phyloP scores from a whole-genome alignment of 495 filamentous ascomycete genomes.

The Saxispiralis lemnorum region DNA sequence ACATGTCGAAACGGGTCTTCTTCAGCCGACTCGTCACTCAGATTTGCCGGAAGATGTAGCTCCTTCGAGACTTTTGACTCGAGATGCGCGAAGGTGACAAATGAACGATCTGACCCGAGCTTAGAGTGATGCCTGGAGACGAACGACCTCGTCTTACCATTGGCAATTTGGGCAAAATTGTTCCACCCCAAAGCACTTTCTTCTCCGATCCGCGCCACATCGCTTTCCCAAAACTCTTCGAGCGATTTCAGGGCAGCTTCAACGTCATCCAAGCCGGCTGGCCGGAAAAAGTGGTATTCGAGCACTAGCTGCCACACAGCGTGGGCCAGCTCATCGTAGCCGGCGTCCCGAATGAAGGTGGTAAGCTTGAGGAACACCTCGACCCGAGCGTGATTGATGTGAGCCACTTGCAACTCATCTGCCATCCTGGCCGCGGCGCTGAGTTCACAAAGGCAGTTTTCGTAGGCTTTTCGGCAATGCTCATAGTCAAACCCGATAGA shows the following conservation, averaged over 20 bases:
- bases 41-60: slow-evolving; percentile 28
- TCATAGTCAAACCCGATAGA: slow-evolving; percentile 54
- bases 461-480: slow-evolving; percentile 35
- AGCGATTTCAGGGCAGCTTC: slow-evolving; percentile 32
- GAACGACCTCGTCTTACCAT: not conserved
- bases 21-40: slow-evolving; percentile 42
- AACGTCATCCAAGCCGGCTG: slow-evolving; percentile 14
- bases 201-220: slow-evolving; percentile 67
- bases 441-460: slow-evolving; percentile 20
- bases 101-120: slow-evolving; percentile 7
- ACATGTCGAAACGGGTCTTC: slow-evolving; percentile 68
- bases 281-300: slow-evolving; percentile 52
- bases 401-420: slow-evolving; percentile 5
- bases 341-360: slow-evolving; percentile 57
- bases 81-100: slow-evolving; percentile 39
- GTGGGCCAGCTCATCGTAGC: slow-evolving; percentile 58
- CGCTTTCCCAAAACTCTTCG: slow-evolving; percentile 70
- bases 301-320: slow-evolving; percentile 72
- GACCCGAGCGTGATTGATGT: slow-evolving; percentile 31
- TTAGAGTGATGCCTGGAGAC: too few relatives aligned
- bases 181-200: slow-evolving; percentile 51
- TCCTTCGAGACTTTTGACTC: slow-evolving; percentile 29
- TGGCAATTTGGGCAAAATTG: slow-evolving; percentile 27
- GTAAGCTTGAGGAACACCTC: slow-evolving; percentile 63
- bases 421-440: slow-evolving; percentile 15